Evolutionary conservation across 2,329 filamentous ascomycete genomes (phyloP).

Genomic region (Fonsecaea pugnacius): DNA sequence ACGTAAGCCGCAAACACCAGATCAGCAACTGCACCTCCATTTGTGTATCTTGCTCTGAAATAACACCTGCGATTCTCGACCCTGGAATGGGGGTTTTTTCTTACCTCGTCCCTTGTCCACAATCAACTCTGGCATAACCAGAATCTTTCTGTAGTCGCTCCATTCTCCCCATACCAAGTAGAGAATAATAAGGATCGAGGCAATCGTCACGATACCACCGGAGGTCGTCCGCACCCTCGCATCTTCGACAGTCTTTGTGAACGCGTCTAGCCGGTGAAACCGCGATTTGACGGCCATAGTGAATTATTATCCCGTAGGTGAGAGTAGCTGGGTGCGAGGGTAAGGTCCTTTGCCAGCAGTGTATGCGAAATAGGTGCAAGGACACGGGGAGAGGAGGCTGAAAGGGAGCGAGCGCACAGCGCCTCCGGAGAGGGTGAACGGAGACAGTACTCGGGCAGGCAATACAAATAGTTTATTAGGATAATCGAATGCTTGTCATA

Average conservation of each 20-base stretch:
- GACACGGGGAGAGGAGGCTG: not conserved
- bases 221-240: slow-evolving; percentile 93
- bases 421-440: not conserved
- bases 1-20: slow-evolving; percentile 24
- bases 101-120: slow-evolving; percentile 95
- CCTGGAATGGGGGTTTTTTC: not conserved
- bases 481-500: not conserved
- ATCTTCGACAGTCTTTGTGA: slow-evolving; percentile 99
- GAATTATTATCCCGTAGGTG: not conserved
- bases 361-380: not conserved
- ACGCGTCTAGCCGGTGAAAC: slow-evolving; percentile 96
- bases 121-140: slow-evolving; percentile 87
- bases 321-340: not conserved
- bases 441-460: not conserved
- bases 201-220: slow-evolving; percentile 91
- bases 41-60: not conserved
- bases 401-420: not conserved
- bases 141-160: slow-evolving; percentile 84
- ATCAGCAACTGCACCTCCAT: not conserved
- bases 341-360: not conserved
- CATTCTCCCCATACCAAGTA: slow-evolving; percentile 95
- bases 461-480: not conserved
- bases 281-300: slow-evolving; percentile 86
- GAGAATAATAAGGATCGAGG: slow-evolving; percentile 83
- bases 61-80: not conserved